Conservation (phyloP, 495 filamentous ascomycete species). For the Schizothecium vesticola region DNA sequence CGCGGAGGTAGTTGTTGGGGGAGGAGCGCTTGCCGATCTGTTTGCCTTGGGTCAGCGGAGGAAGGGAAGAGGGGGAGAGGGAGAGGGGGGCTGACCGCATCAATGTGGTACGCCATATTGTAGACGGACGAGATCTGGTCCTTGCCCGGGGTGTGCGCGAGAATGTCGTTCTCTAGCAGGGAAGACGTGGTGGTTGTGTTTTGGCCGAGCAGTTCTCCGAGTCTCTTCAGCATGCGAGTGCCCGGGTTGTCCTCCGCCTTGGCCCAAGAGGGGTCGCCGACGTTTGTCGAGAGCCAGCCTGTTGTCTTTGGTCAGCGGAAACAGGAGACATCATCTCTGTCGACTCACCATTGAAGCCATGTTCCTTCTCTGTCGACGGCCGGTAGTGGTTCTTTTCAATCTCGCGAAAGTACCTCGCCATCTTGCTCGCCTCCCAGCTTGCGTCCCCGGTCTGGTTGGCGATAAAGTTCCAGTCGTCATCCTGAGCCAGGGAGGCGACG, state of each 20-base stretch:
- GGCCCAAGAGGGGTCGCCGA: constrained; percentile 14
- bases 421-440: constrained; percentile 19
- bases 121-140: constrained; percentile 35
- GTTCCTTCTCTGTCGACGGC: constrained; percentile 25
- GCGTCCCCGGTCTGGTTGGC: constrained; percentile 14
- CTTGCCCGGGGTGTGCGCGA: constrained; percentile 28
- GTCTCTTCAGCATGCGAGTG: constrained; percentile 19
- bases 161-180: constrained; percentile 31
- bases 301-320: constrained; percentile 27
- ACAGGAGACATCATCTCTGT: constrained; percentile 6
- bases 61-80: constrained; percentile 10
- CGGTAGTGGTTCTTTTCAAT: constrained; percentile 39
- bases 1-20: constrained; percentile 32
- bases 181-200: constrained; percentile 19
- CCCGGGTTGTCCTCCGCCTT: constrained; percentile 14
- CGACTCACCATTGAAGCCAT: constrained; percentile 30
- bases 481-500: constrained; percentile 20
- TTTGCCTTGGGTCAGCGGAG: constrained; percentile 21
- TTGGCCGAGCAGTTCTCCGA: constrained; percentile 22
- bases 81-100: constrained; percentile 24
- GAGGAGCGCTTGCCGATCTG: constrained; percentile 29
- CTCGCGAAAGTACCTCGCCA: constrained; percentile 31
- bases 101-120: constrained; percentile 33
- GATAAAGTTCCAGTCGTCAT: constrained; percentile 31
- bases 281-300: constrained; percentile 4